phyloP scores from a whole-genome alignment of 148 eudicot species.

The Chenopodium album region DNA sequence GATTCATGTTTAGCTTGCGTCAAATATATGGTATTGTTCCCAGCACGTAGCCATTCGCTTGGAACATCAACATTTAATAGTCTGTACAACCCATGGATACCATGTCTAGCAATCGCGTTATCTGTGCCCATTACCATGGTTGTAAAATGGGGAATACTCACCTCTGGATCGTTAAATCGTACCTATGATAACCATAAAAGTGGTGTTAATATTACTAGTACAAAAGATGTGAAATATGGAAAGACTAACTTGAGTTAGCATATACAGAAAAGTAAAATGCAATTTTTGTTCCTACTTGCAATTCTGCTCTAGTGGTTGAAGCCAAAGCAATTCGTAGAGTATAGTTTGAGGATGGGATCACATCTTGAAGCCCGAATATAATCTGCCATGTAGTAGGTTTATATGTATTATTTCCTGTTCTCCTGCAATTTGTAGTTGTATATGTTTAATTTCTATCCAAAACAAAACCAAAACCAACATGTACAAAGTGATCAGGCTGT shows the following conservation, averaged over 20 bases:
- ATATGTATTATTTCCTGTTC: constrained; percentile 22
- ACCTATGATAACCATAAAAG: constrained; percentile 25
- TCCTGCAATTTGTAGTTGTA: constrained; percentile 33
- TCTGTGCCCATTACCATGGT: constrained; percentile 47
- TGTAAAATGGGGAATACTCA: constrained; percentile 34
- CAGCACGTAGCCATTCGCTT: constrained; percentile 31
- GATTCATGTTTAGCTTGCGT: constrained; percentile 38
- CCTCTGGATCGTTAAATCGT: constrained; percentile 43
- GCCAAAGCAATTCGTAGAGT: constrained; percentile 75
- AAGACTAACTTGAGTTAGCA: not conserved
- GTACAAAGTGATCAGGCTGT: not conserved
- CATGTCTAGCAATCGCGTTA: constrained; percentile 65
- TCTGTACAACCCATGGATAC: constrained; percentile 57
- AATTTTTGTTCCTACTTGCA: constrained; percentile 43
- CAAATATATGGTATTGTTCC: constrained; percentile 46
- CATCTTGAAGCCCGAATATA: constrained; percentile 36
- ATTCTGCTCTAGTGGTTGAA: constrained; percentile 50
- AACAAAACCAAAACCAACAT: not conserved
- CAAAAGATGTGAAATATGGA: too few relatives aligned
- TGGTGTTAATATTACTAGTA: not conserved
- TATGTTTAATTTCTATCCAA: not conserved
- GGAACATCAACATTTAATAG: constrained; percentile 36
- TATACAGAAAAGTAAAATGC: not conserved
- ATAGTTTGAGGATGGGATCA: constrained; percentile 34
- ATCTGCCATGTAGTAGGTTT: constrained; percentile 64